Percentiles rank a stretch among this genome's conserved stretches.
Evolutionary conservation across 2,329 filamentous ascomycete species (phyloP).

Genomic region (Hypoxylon rubiginosum): DNA sequence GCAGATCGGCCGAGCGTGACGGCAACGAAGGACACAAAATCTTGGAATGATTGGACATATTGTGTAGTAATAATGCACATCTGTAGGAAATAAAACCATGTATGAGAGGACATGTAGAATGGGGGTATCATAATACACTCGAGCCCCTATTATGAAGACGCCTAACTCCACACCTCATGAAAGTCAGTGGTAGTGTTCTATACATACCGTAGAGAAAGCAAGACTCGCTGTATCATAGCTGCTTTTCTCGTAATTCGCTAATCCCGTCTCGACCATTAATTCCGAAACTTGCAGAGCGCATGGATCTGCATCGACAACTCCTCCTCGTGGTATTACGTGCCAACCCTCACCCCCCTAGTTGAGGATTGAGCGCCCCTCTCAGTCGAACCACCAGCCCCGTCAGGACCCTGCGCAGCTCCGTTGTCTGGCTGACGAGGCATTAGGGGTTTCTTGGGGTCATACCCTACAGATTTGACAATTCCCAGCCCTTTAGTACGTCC

Average conservation of each 20-base stretch:
- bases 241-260: neutral
- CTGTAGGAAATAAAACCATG: neutral
- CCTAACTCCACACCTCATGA: neutral
- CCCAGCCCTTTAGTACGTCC: slow-evolving; percentile 95
- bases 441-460: slow-evolving; percentile 74
- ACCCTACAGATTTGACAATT: slow-evolving; percentile 92
- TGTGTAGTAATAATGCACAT: neutral
- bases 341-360: slow-evolving; percentile 35
- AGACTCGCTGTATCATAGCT: neutral
- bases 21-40: neutral
- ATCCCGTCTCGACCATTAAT: neutral
- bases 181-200: neutral
- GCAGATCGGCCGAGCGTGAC: neutral
- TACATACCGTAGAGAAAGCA: neutral
- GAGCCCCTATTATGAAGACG: neutral
- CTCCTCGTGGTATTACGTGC: slow-evolving; percentile 29
- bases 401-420: slow-evolving; percentile 16
- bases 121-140: slow-evolving; percentile 2
- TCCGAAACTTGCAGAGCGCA: neutral
- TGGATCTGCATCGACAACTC: neutral
- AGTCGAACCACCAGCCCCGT: slow-evolving; percentile 30
- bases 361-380: slow-evolving; percentile 34
- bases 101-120: neutral
- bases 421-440: slow-evolving; percentile 38
- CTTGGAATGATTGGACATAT: neutral